These are phyloP conservation scores for Hymenochaete sp. DNA, from an alignment of 1,284 basidiomycete species.

Conservation along the genomic window DNA sequence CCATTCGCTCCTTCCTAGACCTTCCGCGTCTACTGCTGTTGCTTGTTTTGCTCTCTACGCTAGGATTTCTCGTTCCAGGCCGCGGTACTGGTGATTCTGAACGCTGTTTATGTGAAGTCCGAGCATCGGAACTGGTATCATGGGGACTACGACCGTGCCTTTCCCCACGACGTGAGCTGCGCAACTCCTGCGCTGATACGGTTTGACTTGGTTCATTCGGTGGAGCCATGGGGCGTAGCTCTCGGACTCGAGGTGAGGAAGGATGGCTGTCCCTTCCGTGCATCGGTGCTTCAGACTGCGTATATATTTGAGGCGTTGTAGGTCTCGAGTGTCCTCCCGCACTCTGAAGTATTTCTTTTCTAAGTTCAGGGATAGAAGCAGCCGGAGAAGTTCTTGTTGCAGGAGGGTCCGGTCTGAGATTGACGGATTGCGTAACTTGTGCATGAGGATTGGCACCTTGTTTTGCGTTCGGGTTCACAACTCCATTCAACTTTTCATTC, in stretches of 20 bases:
- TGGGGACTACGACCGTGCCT: constrained; percentile 34
- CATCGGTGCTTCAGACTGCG: background rate
- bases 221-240: constrained; percentile 55
- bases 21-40: constrained; percentile 38
- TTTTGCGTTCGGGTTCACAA: background rate
- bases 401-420: constrained; percentile 1
- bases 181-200: constrained; percentile 67
- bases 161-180: constrained; percentile 47
- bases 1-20: constrained; percentile 27
- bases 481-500: background rate
- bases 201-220: constrained; percentile 74
- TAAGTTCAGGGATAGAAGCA: constrained; percentile 8
- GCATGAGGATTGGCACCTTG: background rate
- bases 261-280: constrained; percentile 30
- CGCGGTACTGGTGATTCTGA: constrained; percentile 58
- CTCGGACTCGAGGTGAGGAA: constrained; percentile 33
- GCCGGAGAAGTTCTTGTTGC: background rate
- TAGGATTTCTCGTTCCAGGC: constrained; percentile 61
- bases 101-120: constrained; percentile 44
- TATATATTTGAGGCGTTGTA: constrained; percentile 9
- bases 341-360: constrained; percentile 14
- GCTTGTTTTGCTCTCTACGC: constrained; percentile 50
- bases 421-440: background rate
- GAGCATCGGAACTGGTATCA: constrained; percentile 36
- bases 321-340: constrained; percentile 11